Evolutionary conservation across 1,284 basidiomycete species (phyloP), one percentile per base, ranked within the genome.

Genomic region (Hymenochaete sp.): DNA sequence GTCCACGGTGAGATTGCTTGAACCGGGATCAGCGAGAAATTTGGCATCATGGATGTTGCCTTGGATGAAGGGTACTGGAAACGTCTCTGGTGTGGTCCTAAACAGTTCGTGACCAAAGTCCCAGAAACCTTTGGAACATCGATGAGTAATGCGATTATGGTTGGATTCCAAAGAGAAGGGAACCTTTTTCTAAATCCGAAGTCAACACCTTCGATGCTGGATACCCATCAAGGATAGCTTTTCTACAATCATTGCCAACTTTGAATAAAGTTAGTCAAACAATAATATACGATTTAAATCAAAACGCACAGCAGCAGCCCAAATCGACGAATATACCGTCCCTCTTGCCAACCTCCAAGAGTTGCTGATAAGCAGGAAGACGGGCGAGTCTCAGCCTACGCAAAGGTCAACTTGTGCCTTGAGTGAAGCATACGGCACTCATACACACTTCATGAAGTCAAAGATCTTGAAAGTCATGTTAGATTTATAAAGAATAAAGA

Each of bases 361-460:
- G 14, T 27, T 19, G 14, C n/a, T n/a, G n/a, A n/a, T n/a, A 72
- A 72, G 49, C 52, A 48, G 18, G 65, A 66, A 43, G 73, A 71
- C n/a, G 71, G 70, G 48, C 51, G 59, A 39, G 73, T 67, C n/a
- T n/a, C n/a, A n/a, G n/a, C n/a, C n/a, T n/a, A n/a, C n/a, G n/a
- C n/a, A n/a, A 40, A n/a, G n/a, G n/a, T n/a, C n/a, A n/a, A n/a
- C n/a, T n/a, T n/a, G n/a, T n/a, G n/a, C n/a, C n/a, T n/a, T n/a
- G n/a, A n/a, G n/a, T n/a, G n/a, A n/a, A n/a, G n/a, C n/a, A n/a
- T n/a, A n/a, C n/a, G n/a, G n/a, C n/a, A n/a, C n/a, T n/a, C n/a
- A n/a, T n/a, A n/a, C n/a, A n/a, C n/a, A n/a, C n/a, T n/a, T n/a
- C n/a, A n/a, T n/a, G n/a, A n/a, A n/a, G n/a, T n/a, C n/a, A n/a